These are phyloP conservation scores for Yamadazyma diospyri DNA, from an alignment of 1,139 yeast species.

Conservation along the genomic window DNA sequence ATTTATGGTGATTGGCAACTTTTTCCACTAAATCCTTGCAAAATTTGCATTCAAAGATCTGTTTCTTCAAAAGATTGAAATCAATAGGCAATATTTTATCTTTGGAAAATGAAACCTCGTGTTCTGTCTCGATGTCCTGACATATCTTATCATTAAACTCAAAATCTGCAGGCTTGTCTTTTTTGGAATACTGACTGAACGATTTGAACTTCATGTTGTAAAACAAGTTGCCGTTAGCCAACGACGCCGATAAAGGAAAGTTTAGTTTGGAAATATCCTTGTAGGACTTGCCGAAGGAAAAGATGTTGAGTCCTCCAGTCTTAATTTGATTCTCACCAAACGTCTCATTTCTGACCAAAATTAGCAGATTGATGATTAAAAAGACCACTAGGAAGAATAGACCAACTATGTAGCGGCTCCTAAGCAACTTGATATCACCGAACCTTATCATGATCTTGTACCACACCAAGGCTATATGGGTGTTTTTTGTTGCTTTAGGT, in stretches of 20 bases:
- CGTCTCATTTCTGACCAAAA: constrained; percentile 1
- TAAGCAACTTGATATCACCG: too few species aligned
- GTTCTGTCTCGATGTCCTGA: constrained; percentile 13
- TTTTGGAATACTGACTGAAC: constrained; percentile 16
- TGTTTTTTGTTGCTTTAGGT: too few species aligned
- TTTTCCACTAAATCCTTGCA: constrained; percentile 17
- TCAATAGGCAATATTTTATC: constrained; percentile 16
- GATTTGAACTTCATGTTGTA: constrained; percentile 12
- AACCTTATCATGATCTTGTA: too few species aligned
- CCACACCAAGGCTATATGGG: too few species aligned
- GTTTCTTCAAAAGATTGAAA: constrained; percentile 14
- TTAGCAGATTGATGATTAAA: constrained; percentile 2
- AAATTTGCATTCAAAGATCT: constrained; percentile 13
- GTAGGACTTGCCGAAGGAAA: neutral
- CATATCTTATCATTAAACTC: constrained; percentile 17
- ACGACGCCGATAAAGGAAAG: constrained; percentile 11
- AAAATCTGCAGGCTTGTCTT: constrained; percentile 12
- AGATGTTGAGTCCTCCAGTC: neutral
- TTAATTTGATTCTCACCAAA: neutral
- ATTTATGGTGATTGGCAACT: constrained; percentile 18
- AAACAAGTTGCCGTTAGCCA: constrained; percentile 9
- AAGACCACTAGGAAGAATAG: constrained; percentile 2
- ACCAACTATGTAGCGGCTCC: neutral
- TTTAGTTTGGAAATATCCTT: constrained; percentile 1
- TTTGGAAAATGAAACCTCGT: constrained; percentile 15